A percentile compares a stretch with the other conserved stretches of the same genome.
Conservation (phyloP, 2,329 filamentous ascomycete species). For the Cryoendolithus antarcticus region DNA sequence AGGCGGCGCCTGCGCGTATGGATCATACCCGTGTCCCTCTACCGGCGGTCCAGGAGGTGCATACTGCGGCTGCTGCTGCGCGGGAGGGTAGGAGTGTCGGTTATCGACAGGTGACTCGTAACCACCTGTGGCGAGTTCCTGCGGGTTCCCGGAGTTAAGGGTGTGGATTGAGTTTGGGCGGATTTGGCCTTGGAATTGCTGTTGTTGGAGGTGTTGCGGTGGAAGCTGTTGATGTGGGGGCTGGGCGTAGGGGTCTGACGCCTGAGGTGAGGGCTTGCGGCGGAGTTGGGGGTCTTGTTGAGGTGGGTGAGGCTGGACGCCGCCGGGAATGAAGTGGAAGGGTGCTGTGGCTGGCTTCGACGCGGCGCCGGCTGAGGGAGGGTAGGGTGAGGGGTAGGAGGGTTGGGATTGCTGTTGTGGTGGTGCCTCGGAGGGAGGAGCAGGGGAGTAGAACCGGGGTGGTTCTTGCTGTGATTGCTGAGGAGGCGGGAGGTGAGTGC, state of each 20-base stretch:
- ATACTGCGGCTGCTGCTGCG: conserved; percentile 3
- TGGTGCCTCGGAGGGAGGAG: conserved; percentile 15
- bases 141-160: conserved; percentile 28
- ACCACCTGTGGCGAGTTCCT: conserved; percentile 35
- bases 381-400: conserved; percentile 1
- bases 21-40: conserved; percentile 9
- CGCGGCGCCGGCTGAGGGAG: conserved; percentile 6
- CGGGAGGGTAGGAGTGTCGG: conserved; percentile 26
- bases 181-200: conserved; percentile 26
- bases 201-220: conserved; percentile 18
- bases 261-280: conserved; percentile 17
- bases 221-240: conserved; percentile 7
- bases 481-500: conserved; percentile 7
- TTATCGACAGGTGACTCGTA: conserved; percentile 37
- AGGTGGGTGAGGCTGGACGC: conserved; percentile 13
- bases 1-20: conserved; percentile 9
- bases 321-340: conserved; percentile 26
- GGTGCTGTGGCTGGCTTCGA: conserved; percentile 16
- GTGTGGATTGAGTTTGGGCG: conserved; percentile 27
- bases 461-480: conserved; percentile 18
- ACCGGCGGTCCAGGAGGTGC: not conserved
- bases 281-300: conserved; percentile 12
- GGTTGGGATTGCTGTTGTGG: conserved; percentile 17
- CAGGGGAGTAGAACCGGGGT: conserved; percentile 27
- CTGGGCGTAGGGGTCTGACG: conserved; percentile 7